A percentile compares a stretch with the other conserved stretches of the same genome.
Conservation (phyloP, 257 asterid genomes). For the Petrea volubilis region DNA sequence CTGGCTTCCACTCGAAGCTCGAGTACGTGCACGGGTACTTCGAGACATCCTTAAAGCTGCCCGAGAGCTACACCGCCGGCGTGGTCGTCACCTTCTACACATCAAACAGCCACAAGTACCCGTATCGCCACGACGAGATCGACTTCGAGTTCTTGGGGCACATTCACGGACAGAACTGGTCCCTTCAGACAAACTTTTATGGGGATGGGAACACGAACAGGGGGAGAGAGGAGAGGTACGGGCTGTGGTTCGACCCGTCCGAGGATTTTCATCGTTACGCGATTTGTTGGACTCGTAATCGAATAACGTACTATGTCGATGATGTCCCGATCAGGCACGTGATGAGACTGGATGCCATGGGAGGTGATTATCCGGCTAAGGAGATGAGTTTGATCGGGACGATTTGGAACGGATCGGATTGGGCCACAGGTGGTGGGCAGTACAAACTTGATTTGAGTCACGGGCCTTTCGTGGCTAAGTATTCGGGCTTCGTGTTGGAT, state of each 20-base stretch:
- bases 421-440: slow-evolving; percentile 46
- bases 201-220: slow-evolving; percentile 36
- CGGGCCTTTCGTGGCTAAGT: slow-evolving; percentile 42
- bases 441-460: slow-evolving; percentile 31
- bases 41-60: slow-evolving; percentile 41
- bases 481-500: slow-evolving; percentile 29
- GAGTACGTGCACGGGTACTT: slow-evolving; percentile 35
- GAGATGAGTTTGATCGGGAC: slow-evolving; percentile 49
- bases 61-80: slow-evolving; percentile 42
- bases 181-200: slow-evolving; percentile 43
- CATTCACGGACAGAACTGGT: slow-evolving; percentile 30
- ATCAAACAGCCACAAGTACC: slow-evolving; percentile 33
- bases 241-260: slow-evolving; percentile 41
- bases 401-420: slow-evolving; percentile 51
- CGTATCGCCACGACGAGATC: slow-evolving; percentile 37
- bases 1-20: slow-evolving; percentile 41
- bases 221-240: slow-evolving; percentile 49
- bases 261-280: slow-evolving; percentile 41
- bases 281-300: slow-evolving; percentile 31
- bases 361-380: slow-evolving; percentile 42
- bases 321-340: slow-evolving; percentile 46
- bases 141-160: slow-evolving; percentile 52
- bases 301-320: slow-evolving; percentile 39
- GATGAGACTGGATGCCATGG: slow-evolving; percentile 20
- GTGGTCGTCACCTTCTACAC: slow-evolving; percentile 47